Base-by-base conservation (phyloP, 257 asterid species). In the Solanum neorickii region DNA sequence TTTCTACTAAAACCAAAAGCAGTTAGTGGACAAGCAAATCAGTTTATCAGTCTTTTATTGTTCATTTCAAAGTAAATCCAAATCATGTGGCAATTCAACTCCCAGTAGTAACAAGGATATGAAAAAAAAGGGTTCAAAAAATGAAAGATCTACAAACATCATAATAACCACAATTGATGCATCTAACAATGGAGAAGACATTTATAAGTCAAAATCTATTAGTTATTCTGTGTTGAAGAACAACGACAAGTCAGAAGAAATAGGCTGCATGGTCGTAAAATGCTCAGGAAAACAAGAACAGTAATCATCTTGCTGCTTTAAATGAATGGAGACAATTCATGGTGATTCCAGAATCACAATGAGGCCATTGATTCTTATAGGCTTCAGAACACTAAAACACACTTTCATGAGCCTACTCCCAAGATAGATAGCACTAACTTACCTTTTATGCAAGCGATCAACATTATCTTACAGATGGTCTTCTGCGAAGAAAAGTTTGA, bases 401-500 rank as follows among this genome's bases (percentile, higher is more conserved):
- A 77, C 9, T 14, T 70, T 78, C 72, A 13, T 21, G 73, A 73
- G 25, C 37, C 87, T 68, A 69, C 80, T 11, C 10, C 27, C 37
- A 72, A 46, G 44, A 74, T 18, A 18, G 56, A 27, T 3, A 47
- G 84, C 83, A 80, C 86, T 52, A 87, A 62, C 46, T 62, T 39
- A 46, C 47, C 86, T 44, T 44, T 49, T 35, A 75, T 47, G 82
- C 80, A 87, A 88, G 31, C 18, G 59, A 86, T 35, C 75, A 65
- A 86, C 60, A 62, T 52, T 52, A 86, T 88, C 86, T 78, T 27
- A 68, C 65, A 72, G 76, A 68, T 80, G 62, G 83, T 75, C 86
- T 88, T 87, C 49, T 29, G 13, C 21, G 52, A 65, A 83, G 69
- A 77, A 89, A 13, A 18, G 89, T 73, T 42, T 84, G 27, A 35